Base-by-base conservation (phyloP, 345 rosid genomes). In the Clarkia xantiana region DNA sequence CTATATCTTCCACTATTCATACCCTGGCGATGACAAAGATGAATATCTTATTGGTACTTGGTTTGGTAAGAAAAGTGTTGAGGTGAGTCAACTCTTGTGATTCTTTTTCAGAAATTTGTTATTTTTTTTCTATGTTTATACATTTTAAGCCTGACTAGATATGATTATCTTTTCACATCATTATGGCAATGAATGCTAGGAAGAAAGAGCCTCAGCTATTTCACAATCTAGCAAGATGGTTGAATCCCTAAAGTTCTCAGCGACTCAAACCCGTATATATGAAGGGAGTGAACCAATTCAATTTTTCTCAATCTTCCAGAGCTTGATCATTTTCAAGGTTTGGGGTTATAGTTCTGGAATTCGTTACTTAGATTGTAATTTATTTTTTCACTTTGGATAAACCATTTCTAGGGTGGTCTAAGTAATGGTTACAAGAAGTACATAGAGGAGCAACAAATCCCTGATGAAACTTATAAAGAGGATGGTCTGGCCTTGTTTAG, bases 271-370 rank as follows among this genome's bases (percentile, higher is more conserved):
- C 56, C 82, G 88, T 60, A 62, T 84, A 64, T 75, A 74, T 66
- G 99, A 93, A 79, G 97, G 94, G 70, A 73, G 70, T 44, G 99
- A 93, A 69, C 85, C 99, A 2, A 51, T 84, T 66, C 99, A 82
- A 59, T 84, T 93, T 82, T 80, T 78, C 57, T 65, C 82, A 38
- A 82, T 93, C 69, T 70, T 93, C 58, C 99, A 93, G 75, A 84
- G 86, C 77, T 82, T 82, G 55, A 79, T 93, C 49, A 71, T 82
- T 41, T 80, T 87, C 60, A 84, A 93, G 97, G 99, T 93, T 8
- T 14, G 18, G 3, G 18, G 15, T 14, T 49, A 29, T 29, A 2
- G 6, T n/a, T 49, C 40, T 47, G 12, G 9, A 11, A 3, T 22
- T 2, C 36, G 9, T 12, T 11, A 19, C 34, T 20, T 15, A 11